Evolutionary conservation across 2,329 filamentous ascomycete genomes (phyloP).

Genomic region (Alternaria ethzedia): DNA sequence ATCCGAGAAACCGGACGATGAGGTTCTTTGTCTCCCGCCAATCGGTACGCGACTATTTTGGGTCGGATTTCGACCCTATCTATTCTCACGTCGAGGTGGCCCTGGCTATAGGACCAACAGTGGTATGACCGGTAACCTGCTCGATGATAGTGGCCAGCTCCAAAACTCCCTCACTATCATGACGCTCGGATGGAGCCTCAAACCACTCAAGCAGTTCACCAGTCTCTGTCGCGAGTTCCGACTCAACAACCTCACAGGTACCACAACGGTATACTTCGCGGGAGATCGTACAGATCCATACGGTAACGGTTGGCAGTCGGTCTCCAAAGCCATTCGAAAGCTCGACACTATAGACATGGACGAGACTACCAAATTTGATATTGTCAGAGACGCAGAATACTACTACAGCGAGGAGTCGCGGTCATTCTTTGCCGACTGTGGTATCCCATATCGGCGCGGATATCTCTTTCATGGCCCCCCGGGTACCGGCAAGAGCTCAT

Average conservation of each 20-base stretch:
- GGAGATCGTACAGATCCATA: conserved; percentile 15
- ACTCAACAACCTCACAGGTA: conserved; percentile 26
- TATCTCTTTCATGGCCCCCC: conserved; percentile 52
- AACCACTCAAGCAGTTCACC: conserved; percentile 31
- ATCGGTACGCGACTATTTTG: conserved; percentile 36
- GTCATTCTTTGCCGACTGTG: conserved; percentile 44
- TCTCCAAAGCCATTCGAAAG: conserved; percentile 33
- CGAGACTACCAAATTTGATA: conserved; percentile 30
- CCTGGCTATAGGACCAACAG: background rate
- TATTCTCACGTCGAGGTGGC: conserved; percentile 28
- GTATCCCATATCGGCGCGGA: conserved; percentile 44
- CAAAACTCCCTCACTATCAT: conserved; percentile 27
- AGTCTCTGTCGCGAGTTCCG: conserved; percentile 32
- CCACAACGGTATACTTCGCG: conserved; percentile 36
- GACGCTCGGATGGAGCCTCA: conserved; percentile 37
- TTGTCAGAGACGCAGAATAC: conserved; percentile 45
- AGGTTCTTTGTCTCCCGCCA: conserved; percentile 24
- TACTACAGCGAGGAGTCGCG: conserved; percentile 45
- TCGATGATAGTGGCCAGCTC: conserved; percentile 17
- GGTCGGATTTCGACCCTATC: conserved; percentile 38
- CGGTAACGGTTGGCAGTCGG: conserved; percentile 27
- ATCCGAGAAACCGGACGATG: conserved; percentile 1
- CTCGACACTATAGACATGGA: conserved; percentile 44
- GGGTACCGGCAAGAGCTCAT: conserved; percentile 51
- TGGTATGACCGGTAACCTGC: background rate